These are phyloP conservation scores for Blyttiomyces sp. DNA, from an alignment of 371 early-diverging fungal species.

Conservation along the genomic window DNA sequence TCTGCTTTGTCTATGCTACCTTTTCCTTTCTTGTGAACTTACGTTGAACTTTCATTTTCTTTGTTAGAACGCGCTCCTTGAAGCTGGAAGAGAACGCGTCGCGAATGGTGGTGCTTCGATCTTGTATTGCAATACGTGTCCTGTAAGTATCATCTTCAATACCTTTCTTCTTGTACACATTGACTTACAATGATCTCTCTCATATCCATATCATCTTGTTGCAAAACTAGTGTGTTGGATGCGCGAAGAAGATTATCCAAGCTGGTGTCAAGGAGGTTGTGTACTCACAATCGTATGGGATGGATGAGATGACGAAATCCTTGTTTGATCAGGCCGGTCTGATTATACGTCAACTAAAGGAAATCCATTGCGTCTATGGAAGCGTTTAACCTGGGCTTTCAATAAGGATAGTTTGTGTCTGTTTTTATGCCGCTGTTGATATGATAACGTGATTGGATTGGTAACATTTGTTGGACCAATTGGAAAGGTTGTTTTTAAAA, in stretches of 20 bases:
- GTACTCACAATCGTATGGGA: conserved; percentile 79
- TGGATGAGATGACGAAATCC: conserved; percentile 79
- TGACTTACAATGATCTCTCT: background rate
- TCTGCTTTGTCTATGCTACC: too few species aligned
- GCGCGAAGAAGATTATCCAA: conserved; percentile 96
- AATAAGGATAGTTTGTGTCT: too few species aligned
- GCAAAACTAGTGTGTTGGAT: conserved; percentile 61
- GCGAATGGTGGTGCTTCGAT: conserved; percentile 47
- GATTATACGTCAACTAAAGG: conserved; percentile 63
- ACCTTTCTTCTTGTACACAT: background rate
- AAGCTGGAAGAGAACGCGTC: conserved; percentile 87
- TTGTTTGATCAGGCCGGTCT: conserved; percentile 82
- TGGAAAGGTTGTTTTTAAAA: conserved; percentile 3
- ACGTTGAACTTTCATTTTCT: too few species aligned
- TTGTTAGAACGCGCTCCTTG: conserved; percentile 92
- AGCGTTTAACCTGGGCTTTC: too few species aligned
- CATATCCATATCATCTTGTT: background rate
- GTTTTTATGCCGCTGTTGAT: too few species aligned
- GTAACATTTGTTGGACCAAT: background rate
- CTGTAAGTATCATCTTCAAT: conserved; percentile 42
- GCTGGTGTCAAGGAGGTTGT: conserved; percentile 90
- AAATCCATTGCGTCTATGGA: background rate
- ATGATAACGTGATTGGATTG: too few species aligned
- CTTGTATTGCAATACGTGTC: conserved; percentile 88
- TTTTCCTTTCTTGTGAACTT: too few species aligned